Base-by-base conservation (phyloP, 345 rosid genomes). In the Salix caprea region DNA sequence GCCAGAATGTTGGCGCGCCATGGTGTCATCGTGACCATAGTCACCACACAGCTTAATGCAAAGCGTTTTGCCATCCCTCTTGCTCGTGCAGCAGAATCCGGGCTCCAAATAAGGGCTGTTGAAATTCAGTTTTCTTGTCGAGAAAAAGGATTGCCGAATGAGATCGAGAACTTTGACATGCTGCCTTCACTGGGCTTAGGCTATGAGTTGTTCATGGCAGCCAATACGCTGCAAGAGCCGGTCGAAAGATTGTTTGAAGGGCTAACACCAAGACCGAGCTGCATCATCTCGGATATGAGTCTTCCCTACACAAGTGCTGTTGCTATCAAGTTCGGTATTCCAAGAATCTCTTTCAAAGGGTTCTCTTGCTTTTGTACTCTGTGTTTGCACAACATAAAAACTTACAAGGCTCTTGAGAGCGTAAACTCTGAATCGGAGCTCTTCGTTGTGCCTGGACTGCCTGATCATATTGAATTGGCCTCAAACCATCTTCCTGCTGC, bases 221-320 rank as follows among this genome's bases (percentile, higher is more conserved):
- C 71, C 14, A 34, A 66, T 11, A 19, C 68, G 54, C 76, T 83
- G 7, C 79, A 70, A n/a, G 78, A 42, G 1, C 77, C 78, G 3
- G 60, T 82, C 1, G 79, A 79, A 60, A 28, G 40, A 42, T 54
- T 84, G 24, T 42, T 87, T 37, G 28, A 70, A 21, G 54, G 81
- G 14, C 36, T 74, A 8, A 28, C 36, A 16, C 72, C 85, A 66
- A 46, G 67, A 24, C 81, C 85, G 1, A 67, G 30, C 44, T 88
- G 91, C 81, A 67, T 86, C 18, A 72, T 88, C 28, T 83, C 86
- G 1, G 89, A 86, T 46, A 18, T 67, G 79, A 52, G 66, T 26
- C 66, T 58, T 19, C 78, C 75, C 0, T 86, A 80, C 74, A 85
- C 87, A 2, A 48, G 46, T 21, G 66, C 70, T 3, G 19, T 71